phyloP scores from a whole-genome alignment of 306 rosid species.

The Acacia acuminata region DNA sequence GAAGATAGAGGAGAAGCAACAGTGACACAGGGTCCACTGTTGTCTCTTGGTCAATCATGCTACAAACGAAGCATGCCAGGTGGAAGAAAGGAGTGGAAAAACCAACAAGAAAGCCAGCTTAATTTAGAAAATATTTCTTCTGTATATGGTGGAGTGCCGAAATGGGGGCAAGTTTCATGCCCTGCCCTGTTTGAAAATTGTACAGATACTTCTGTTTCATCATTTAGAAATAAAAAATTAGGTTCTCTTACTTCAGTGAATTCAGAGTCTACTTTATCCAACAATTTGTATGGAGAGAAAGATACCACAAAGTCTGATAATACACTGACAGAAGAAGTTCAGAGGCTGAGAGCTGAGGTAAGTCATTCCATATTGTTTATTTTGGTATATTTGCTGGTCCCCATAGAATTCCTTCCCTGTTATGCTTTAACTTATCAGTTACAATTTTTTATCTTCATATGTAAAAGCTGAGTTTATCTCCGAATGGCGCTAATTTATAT shows the following conservation, averaged over 20 bases:
- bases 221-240: slow-evolving; percentile 41
- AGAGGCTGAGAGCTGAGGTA: slow-evolving; percentile 70
- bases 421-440: neutral
- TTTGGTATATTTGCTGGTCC: neutral
- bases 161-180: slow-evolving; percentile 83
- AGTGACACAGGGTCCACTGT: slow-evolving; percentile 50
- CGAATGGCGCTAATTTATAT: slow-evolving; percentile 12
- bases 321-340: slow-evolving; percentile 62
- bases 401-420: neutral
- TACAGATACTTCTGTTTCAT: slow-evolving; percentile 46
- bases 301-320: slow-evolving; percentile 44
- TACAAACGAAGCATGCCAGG: slow-evolving; percentile 52
- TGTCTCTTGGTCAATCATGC: slow-evolving; percentile 52
- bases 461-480: neutral
- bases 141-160: slow-evolving; percentile 46
- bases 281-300: slow-evolving; percentile 31
- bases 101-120: slow-evolving; percentile 46
- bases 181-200: slow-evolving; percentile 48
- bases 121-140: slow-evolving; percentile 42
- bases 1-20: slow-evolving; percentile 57
- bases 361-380: neutral
- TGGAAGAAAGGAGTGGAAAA: slow-evolving; percentile 52
- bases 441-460: neutral
- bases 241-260: slow-evolving; percentile 32
- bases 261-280: slow-evolving; percentile 31